A percentile compares a stretch with the other conserved stretches of the same genome.
Conservation (phyloP, 768 basidiomycete genomes). For the Amanita subjunquillea region DNA sequence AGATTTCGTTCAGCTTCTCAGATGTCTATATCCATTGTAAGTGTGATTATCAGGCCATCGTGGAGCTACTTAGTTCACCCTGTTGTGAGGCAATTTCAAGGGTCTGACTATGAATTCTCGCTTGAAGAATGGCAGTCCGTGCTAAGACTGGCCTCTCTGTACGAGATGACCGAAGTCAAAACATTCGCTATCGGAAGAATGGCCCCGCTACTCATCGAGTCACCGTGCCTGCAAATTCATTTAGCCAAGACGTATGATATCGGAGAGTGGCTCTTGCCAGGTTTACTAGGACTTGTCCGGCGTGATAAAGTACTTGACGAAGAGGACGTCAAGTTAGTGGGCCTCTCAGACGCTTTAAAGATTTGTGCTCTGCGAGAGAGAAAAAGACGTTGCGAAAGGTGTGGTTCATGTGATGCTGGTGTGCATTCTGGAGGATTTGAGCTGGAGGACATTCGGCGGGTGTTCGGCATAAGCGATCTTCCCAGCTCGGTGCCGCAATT, state of each 20-base stretch:
- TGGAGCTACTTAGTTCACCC: background rate
- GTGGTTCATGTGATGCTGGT: background rate
- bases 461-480: background rate
- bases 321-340: slow-evolving; percentile 19
- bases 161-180: slow-evolving; percentile 22
- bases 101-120: background rate
- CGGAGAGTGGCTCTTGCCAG: slow-evolving; percentile 21
- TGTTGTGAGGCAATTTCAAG: background rate
- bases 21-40: slow-evolving; percentile 18
- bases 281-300: slow-evolving; percentile 14
- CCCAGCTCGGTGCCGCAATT: background rate
- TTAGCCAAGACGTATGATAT: slow-evolving; percentile 23
- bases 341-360: slow-evolving; percentile 11
- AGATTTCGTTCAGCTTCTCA: slow-evolving; percentile 17
- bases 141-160: slow-evolving; percentile 28
- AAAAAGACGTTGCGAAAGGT: slow-evolving; percentile 3
- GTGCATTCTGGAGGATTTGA: background rate
- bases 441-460: background rate
- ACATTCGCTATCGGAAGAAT: slow-evolving; percentile 19
- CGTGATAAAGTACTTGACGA: slow-evolving; percentile 14
- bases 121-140: slow-evolving; percentile 26
- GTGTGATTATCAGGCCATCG: slow-evolving; percentile 10
- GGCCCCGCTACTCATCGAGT: slow-evolving; percentile 6
- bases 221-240: slow-evolving; percentile 17
- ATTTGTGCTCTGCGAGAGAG: slow-evolving; percentile 7